Evolutionary conservation across 371 early-diverging fungal species (phyloP).

Genomic region (Dichotomocladium elegans): DNA sequence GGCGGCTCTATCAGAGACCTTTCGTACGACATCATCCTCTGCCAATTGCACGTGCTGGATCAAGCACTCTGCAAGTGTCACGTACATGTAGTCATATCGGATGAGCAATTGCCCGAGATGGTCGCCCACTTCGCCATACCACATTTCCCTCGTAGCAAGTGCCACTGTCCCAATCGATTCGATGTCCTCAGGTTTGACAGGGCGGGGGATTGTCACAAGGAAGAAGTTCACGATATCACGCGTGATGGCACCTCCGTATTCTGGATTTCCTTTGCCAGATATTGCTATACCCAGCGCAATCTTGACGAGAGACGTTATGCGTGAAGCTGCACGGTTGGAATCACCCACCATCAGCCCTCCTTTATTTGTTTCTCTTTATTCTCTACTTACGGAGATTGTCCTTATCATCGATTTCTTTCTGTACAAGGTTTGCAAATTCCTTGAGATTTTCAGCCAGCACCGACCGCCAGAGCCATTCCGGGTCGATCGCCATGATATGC

Average conservation of each 20-base stretch:
- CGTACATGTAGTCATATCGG: conserved; percentile 12
- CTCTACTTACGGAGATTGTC: background rate
- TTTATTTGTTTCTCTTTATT: background rate
- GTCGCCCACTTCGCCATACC: conserved; percentile 13
- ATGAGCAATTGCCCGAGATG: conserved; percentile 2
- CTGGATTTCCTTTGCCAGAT: background rate
- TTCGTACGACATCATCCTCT: background rate
- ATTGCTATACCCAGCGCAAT: conserved; percentile 1
- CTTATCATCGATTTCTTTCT: background rate
- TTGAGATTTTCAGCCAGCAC: conserved; percentile 1
- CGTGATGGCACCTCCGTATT: background rate
- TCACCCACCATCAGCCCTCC: background rate
- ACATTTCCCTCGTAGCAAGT: background rate
- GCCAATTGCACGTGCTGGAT: conserved; percentile 24
- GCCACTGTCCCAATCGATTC: conserved; percentile 5
- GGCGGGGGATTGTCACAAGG: conserved; percentile 5
- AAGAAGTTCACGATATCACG: conserved; percentile 19
- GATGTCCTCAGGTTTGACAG: conserved; percentile 22
- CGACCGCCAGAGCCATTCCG: conserved; percentile 5
- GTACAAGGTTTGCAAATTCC: background rate
- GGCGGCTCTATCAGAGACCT: conserved; percentile 9
- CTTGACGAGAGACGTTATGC: background rate
- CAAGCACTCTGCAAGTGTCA: conserved; percentile 16
- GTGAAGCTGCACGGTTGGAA: background rate
- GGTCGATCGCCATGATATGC: background rate